Percentiles rank a stretch among this genome's conserved stretches.
These are phyloP conservation scores for Tribonema minus DNA, from an alignment of 108 stramenopile species.

Conservation along the genomic window DNA sequence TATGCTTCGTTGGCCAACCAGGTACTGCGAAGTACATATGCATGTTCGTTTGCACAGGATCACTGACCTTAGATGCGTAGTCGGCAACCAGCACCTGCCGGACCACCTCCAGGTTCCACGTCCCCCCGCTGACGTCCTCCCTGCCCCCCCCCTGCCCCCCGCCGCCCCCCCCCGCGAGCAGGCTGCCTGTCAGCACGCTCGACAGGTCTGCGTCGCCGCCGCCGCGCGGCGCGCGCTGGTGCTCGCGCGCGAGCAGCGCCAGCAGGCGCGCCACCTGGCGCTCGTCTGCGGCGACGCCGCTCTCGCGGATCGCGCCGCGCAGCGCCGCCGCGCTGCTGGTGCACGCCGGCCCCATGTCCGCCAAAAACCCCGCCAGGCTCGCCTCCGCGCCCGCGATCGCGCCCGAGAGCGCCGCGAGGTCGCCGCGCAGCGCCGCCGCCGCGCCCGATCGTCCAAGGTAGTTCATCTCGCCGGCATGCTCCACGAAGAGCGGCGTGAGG, in stretches of 20 bases:
- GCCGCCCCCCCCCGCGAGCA: conserved; percentile 37
- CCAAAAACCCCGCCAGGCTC: conserved; percentile 62
- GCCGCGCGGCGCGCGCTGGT: conserved; percentile 47
- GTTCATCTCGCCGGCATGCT: conserved; percentile 50
- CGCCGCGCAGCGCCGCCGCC: conserved; percentile 35
- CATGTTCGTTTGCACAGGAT: too few relatives aligned
- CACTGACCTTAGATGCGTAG: too few relatives aligned
- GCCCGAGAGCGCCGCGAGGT: conserved; percentile 39
- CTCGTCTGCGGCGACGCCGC: conserved; percentile 61
- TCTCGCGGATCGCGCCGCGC: conserved; percentile 68
- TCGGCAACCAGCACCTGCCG: conserved; percentile 72
- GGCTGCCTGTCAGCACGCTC: conserved; percentile 56
- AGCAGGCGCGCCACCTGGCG: conserved; percentile 71
- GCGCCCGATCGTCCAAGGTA: conserved; percentile 45
- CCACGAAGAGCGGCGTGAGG: conserved; percentile 17
- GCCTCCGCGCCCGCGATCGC: conserved; percentile 47
- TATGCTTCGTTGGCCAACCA: too few relatives aligned
- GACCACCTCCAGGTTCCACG: conserved; percentile 81
- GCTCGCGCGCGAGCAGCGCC: conserved; percentile 67
- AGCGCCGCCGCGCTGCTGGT: conserved; percentile 65
- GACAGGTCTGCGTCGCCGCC: conserved; percentile 53
- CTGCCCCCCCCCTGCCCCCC: conserved; percentile 10
- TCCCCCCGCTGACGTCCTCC: too few relatives aligned
- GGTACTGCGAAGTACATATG: too few relatives aligned
- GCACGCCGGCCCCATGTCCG: conserved; percentile 77